Conservation (phyloP, 345 rosid genomes). For the Cochlearia excelsa region DNA sequence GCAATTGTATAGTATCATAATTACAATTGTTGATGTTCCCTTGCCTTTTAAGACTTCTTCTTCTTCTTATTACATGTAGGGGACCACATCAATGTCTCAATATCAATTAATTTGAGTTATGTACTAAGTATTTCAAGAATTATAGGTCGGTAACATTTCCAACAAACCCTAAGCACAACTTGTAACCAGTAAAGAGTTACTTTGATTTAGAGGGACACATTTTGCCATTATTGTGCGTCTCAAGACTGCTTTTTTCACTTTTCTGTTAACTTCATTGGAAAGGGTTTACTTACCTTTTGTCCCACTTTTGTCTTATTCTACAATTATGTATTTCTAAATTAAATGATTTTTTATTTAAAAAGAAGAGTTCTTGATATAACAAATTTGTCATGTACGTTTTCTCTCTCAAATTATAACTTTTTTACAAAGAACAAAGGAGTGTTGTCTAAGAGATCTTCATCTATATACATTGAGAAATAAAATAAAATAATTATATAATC, state of each 20-base stretch:
- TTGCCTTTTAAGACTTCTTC: slow-evolving; percentile 29
- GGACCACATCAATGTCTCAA: too few relatives aligned
- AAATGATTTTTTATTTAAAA: too few relatives aligned
- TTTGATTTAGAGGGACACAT: slow-evolving; percentile 32
- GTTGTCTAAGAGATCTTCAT: too few relatives aligned
- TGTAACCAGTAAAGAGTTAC: slow-evolving; percentile 28
- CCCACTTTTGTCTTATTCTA: slow-evolving; percentile 3
- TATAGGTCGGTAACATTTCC: neutral
- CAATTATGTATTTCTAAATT: neutral
- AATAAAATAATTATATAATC: too few relatives aligned
- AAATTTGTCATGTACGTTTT: too few relatives aligned
- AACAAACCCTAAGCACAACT: slow-evolving; percentile 33
- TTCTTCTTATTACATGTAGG: slow-evolving; percentile 19
- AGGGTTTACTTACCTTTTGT: slow-evolving; percentile 35
- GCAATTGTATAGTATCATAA: too few relatives aligned
- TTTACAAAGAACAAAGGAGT: too few relatives aligned
- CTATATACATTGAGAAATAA: too few relatives aligned
- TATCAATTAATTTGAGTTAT: too few relatives aligned
- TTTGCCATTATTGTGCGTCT: slow-evolving; percentile 35
- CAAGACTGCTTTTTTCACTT: slow-evolving; percentile 26
- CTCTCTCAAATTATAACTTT: too few relatives aligned
- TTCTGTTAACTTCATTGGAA: slow-evolving; percentile 24
- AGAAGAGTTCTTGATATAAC: too few relatives aligned
- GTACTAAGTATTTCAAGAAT: too few relatives aligned
- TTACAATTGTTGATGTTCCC: slow-evolving; percentile 21